A percentile compares a stretch with the other conserved stretches of the same genome.
Evolutionary conservation across 73 alveolate species (phyloP).

Genomic region (Paramecium primaurelia): DNA sequence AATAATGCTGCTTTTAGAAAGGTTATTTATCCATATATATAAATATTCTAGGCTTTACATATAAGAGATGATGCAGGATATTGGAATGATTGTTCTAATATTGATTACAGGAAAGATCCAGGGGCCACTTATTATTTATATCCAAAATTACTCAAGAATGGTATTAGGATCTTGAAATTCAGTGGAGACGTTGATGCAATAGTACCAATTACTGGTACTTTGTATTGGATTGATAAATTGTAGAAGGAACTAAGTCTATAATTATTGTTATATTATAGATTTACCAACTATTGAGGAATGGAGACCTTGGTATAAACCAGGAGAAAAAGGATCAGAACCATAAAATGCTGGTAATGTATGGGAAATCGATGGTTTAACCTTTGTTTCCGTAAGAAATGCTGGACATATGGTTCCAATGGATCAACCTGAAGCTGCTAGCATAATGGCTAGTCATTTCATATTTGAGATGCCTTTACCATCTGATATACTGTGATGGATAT

Average conservation of each 20-base stretch:
- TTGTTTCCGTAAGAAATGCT: conserved; percentile 72
- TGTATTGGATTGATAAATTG: conserved; percentile 14
- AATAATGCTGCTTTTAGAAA: neutral
- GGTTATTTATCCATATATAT: neutral
- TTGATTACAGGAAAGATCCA: neutral
- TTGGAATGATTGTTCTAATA: neutral
- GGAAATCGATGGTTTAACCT: conserved; percentile 3
- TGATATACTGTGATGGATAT: neutral
- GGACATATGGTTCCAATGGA: conserved; percentile 96
- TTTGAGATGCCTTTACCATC: conserved; percentile 58
- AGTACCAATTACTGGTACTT: conserved; percentile 39
- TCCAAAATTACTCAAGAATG: conserved; percentile 32
- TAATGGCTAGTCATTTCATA: conserved; percentile 71
- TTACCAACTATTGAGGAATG: conserved; percentile 11
- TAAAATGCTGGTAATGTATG: conserved; percentile 40
- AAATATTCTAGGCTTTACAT: neutral
- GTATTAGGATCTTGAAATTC: conserved; percentile 67
- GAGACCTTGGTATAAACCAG: conserved; percentile 43
- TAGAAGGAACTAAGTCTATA: neutral
- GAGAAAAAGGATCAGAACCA: neutral
- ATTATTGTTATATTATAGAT: neutral
- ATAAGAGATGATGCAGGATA: neutral
- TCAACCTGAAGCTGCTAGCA: conserved; percentile 75
- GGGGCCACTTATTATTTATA: conserved; percentile 55
- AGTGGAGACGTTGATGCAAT: conserved; percentile 37